A percentile compares a stretch with the other conserved stretches of the same genome.
These are phyloP conservation scores for Thermochaetoides dissita DNA, from an alignment of 2,329 filamentous ascomycete genomes.

Conservation along the genomic window DNA sequence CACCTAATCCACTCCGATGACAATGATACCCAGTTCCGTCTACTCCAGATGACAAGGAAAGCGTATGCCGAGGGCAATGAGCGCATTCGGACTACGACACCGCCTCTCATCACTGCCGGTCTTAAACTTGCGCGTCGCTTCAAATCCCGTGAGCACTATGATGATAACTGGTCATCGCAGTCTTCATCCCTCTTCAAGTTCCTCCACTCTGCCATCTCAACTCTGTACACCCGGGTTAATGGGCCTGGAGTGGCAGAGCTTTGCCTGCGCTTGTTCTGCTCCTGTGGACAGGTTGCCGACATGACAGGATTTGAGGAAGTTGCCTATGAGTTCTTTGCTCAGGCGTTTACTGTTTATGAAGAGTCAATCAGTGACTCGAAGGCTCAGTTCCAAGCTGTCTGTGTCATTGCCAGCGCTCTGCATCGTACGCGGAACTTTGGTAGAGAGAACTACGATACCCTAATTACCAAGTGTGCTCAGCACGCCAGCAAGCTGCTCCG, in stretches of 20 bases:
- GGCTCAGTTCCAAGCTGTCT: conserved; percentile 95
- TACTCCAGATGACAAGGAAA: conserved; percentile 76
- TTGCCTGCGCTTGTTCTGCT: conserved; percentile 75
- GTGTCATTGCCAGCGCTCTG: conserved; percentile 77
- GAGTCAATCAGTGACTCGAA: conserved; percentile 91
- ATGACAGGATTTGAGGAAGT: conserved; percentile 88
- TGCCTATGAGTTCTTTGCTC: conserved; percentile 94
- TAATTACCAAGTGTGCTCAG: conserved; percentile 94
- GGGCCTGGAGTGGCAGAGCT: conserved; percentile 69
- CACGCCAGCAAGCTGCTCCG: conserved; percentile 94
- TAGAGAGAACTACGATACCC: conserved; percentile 94
- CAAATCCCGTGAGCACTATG: conserved; percentile 78
- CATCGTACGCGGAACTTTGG: conserved; percentile 83
- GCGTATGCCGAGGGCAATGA: conserved; percentile 87
- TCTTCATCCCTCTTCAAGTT: conserved; percentile 83
- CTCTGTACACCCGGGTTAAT: conserved; percentile 75
- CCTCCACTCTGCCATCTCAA: conserved; percentile 76
- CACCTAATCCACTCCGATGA: conserved; percentile 72
- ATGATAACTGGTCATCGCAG: conserved; percentile 49
- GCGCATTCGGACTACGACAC: conserved; percentile 88
- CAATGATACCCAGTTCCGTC: conserved; percentile 88
- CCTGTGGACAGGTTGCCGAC: conserved; percentile 85
- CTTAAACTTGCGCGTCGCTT: conserved; percentile 79
- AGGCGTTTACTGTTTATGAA: conserved; percentile 96
- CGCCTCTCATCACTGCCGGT: conserved; percentile 76